Evolutionary conservation across 2,329 filamentous ascomycete genomes (phyloP).

Genomic region (Clonostachys solani): DNA sequence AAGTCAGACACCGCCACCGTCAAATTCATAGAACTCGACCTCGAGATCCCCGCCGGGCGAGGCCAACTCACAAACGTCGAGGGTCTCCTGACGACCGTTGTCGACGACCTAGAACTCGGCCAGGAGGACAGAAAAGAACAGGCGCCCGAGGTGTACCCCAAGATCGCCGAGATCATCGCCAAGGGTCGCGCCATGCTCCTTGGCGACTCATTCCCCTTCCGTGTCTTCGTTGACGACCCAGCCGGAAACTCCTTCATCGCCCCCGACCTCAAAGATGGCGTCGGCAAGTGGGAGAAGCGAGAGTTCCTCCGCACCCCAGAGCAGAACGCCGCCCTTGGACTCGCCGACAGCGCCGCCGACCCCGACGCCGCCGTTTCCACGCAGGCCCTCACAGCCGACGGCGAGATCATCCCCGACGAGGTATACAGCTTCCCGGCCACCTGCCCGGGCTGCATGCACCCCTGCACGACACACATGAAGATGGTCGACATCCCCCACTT

Average conservation of each 20-base stretch:
- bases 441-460: constrained; percentile 85
- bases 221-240: constrained; percentile 81
- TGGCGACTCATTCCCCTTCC: constrained; percentile 80
- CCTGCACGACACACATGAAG: constrained; percentile 93
- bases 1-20: constrained; percentile 86
- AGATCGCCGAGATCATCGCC: constrained; percentile 72
- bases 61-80: constrained; percentile 94
- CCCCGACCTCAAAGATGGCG: constrained; percentile 71
- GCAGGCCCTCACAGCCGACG: constrained; percentile 47
- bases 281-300: constrained; percentile 84
- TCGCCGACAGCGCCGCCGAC: constrained; percentile 50
- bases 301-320: constrained; percentile 80
- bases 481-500: constrained; percentile 98
- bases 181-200: constrained; percentile 74
- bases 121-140: constrained; percentile 79
- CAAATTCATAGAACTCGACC: constrained; percentile 84
- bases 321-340: constrained; percentile 82
- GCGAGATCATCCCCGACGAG: constrained; percentile 88
- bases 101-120: constrained; percentile 75
- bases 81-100: constrained; percentile 73
- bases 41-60: constrained; percentile 88
- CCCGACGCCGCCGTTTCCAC: constrained; percentile 44
- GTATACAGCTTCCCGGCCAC: constrained; percentile 90
- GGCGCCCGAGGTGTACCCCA: constrained; percentile 71
- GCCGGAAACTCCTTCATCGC: constrained; percentile 97